Evolutionary conservation across 2,329 filamentous ascomycete genomes (phyloP).

Genomic region (Aspergillus puulaauensis): DNA sequence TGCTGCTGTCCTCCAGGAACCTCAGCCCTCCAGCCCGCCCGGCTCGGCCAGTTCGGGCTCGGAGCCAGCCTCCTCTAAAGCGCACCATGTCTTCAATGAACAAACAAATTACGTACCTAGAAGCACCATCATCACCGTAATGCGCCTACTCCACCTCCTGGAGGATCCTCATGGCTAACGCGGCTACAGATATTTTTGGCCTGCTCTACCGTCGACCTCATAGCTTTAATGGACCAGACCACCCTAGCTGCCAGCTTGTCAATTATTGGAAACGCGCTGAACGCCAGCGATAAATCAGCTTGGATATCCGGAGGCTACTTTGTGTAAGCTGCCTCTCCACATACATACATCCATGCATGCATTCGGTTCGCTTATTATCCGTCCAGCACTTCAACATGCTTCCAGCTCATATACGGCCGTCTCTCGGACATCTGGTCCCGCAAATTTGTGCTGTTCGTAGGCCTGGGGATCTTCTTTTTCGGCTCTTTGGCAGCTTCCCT

Average conservation of each 20-base stretch:
- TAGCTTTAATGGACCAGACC: conserved; percentile 60
- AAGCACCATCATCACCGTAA: conserved; percentile 53
- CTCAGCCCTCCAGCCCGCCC: conserved; percentile 1
- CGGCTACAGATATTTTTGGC: conserved; percentile 55
- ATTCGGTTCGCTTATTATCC: conserved; percentile 44
- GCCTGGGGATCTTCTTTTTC: conserved; percentile 54
- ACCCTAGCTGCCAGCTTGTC: conserved; percentile 56
- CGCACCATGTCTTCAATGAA: conserved; percentile 47
- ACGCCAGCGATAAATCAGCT: conserved; percentile 51
- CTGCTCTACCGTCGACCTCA: conserved; percentile 55
- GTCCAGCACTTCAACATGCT: conserved; percentile 66
- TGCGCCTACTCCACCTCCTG: not conserved
- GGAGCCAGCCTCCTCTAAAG: conserved; percentile 2
- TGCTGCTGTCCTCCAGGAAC: not conserved
- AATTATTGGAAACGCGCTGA: conserved; percentile 53
- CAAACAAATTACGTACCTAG: conserved; percentile 57
- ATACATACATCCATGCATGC: not conserved
- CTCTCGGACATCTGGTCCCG: conserved; percentile 62
- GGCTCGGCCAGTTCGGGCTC: conserved; percentile 2
- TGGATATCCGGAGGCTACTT: conserved; percentile 60
- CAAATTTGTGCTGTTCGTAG: conserved; percentile 57
- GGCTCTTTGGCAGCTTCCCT: conserved; percentile 61
- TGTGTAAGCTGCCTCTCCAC: conserved; percentile 54
- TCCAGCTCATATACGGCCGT: conserved; percentile 64
- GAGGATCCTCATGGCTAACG: not conserved